A percentile compares a stretch with the other conserved stretches of the same genome.
Conservation (phyloP, 2,329 filamentous ascomycete genomes). For the Alternaria viburni region DNA sequence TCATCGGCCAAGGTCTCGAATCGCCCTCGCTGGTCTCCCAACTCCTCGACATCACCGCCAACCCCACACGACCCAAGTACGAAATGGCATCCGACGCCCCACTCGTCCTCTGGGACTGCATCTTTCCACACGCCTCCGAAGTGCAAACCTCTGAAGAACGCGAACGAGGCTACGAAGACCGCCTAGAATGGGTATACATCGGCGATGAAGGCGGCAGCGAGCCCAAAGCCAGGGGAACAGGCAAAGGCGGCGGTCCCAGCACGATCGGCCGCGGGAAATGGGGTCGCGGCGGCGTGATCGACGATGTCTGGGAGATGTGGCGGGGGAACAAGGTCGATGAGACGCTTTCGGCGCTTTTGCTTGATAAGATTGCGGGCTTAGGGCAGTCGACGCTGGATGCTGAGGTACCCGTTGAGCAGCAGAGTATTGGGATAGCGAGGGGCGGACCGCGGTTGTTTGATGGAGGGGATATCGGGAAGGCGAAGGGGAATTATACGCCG, state of each 20-base stretch:
- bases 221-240: conserved; percentile 48
- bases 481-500: conserved; percentile 64
- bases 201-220: conserved; percentile 66
- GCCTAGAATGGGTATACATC: conserved; percentile 78
- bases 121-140: conserved; percentile 69
- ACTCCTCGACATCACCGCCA: conserved; percentile 74
- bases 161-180: conserved; percentile 59
- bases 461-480: conserved; percentile 61
- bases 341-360: conserved; percentile 74
- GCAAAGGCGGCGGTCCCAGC: conserved; percentile 19
- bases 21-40: conserved; percentile 72
- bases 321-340: conserved; percentile 88
- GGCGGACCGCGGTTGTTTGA: conserved; percentile 62
- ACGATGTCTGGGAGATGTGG: conserved; percentile 82
- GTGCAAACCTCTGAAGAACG: conserved; percentile 47
- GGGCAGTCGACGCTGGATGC: conserved; percentile 39
- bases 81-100: conserved; percentile 90
- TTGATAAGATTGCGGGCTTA: conserved; percentile 64
- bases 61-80: conserved; percentile 82
- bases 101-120: conserved; percentile 93
- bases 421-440: conserved; percentile 27
- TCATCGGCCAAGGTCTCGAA: conserved; percentile 89
- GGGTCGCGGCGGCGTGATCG: conserved; percentile 44
- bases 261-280: conserved; percentile 39
- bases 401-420: conserved; percentile 13